Conservation (phyloP, 2,329 filamentous ascomycete species). For the Ceratocystis colombiana region DNA sequence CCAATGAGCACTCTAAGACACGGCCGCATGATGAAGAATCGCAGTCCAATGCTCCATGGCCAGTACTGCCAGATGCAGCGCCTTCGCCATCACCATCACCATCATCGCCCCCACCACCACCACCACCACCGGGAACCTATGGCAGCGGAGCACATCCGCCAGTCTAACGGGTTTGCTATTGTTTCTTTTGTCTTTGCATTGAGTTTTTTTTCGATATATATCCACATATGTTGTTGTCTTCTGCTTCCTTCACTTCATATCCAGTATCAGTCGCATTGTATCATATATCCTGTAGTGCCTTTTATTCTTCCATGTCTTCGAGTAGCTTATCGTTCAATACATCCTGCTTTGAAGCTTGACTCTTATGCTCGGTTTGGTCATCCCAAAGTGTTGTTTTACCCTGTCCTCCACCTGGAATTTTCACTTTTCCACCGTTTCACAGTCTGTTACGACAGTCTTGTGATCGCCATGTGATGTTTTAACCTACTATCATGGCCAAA, state of each 20-base stretch:
- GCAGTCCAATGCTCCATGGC: not conserved
- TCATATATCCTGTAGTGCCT: not conserved
- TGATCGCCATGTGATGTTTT: not conserved
- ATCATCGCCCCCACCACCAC: not conserved
- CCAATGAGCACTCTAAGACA: not conserved
- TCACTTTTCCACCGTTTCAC: not conserved
- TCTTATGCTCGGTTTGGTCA: not conserved
- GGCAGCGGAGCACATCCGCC: not conserved
- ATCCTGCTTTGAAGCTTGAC: not conserved
- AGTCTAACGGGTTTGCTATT: not conserved
- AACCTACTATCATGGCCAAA: not conserved
- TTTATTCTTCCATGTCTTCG: not conserved
- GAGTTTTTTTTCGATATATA: conserved; percentile 8
- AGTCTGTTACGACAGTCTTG: not conserved
- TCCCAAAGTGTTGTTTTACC: not conserved
- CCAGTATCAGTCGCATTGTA: not conserved
- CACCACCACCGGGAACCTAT: not conserved
- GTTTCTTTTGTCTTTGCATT: conserved; percentile 11
- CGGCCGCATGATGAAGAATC: not conserved
- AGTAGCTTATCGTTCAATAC: not conserved
- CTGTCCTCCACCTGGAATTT: not conserved
- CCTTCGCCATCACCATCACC: not conserved
- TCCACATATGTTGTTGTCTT: not conserved
- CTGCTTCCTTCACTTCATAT: not conserved
- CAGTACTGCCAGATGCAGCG: not conserved